Base-by-base conservation (phyloP, 2,329 filamentous ascomycete genomes). In the Blastomyces parvus region DNA sequence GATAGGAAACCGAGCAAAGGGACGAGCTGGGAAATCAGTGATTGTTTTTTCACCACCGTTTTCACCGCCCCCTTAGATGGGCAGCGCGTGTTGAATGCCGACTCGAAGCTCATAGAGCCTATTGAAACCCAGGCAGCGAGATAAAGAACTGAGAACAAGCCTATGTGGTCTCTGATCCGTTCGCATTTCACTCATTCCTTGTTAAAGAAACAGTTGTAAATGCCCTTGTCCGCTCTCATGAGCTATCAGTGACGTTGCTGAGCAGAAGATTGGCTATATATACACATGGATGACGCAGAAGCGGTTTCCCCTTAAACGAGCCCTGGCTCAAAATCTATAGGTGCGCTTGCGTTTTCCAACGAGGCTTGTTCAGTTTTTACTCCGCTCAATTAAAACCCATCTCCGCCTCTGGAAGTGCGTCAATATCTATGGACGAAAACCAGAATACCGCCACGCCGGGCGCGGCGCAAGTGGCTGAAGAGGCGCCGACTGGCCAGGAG, bases 61-160 rank as follows among this genome's bases (percentile, higher is more conserved):
- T 30, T 19, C 8, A 11, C 19, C 6, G 22, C 4, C 40, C 14
- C 13, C 11, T 42, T 14, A 5, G 38, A 42, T 42, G 38, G 11
- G 42, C 40, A 55, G 27, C 30, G 14, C 17, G 19, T 33, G 22
- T 59, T 48, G 40, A 19, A 33, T 59, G 40, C 57, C 14, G 27
- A 9, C 33, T 36, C 8, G 33, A 36, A 36, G 33, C 33, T 36
- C n/a, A 36, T 36, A 36, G 7, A 9, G 1, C n/a, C n/a, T n/a
- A n/a, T 9, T 36, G 7, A 8, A 36, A 36, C 33, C 59, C 44
- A 50, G 59, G 42, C 59, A 52, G 27, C 59, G 58, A 53, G 59
- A 25, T 53, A 9, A 19, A 36, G 19, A 25, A 30, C 17, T 44
- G 25, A 30, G 8, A 46, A 46, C 19, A 59, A 13, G 40, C 33